A percentile compares a stretch with the other conserved stretches of the same genome.
phyloP scores from a whole-genome alignment of 768 basidiomycete genomes.

The Boletus reticulatus region DNA sequence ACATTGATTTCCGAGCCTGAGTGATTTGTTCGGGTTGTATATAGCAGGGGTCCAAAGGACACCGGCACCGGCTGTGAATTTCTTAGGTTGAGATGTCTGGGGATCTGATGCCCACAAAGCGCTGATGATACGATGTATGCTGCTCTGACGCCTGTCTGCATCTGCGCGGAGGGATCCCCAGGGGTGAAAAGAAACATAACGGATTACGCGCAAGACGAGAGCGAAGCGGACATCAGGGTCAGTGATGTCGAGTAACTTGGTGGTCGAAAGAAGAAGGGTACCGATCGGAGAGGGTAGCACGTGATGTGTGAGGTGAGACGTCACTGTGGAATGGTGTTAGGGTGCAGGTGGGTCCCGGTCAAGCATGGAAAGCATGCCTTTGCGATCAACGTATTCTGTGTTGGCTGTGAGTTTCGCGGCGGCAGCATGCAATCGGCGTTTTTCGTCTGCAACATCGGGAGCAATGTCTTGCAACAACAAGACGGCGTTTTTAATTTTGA shows the following conservation, averaged over 20 bases:
- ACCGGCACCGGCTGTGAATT: slow-evolving; percentile 57
- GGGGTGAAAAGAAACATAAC: slow-evolving; percentile 68
- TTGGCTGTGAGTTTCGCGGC: slow-evolving; percentile 36
- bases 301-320: slow-evolving; percentile 37
- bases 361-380: slow-evolving; percentile 36
- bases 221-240: slow-evolving; percentile 38
- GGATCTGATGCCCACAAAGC: slow-evolving; percentile 45
- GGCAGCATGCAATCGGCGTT: slow-evolving; percentile 38
- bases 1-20: slow-evolving; percentile 18
- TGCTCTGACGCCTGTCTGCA: slow-evolving; percentile 47
- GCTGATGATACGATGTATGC: slow-evolving; percentile 46
- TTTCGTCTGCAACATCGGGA: slow-evolving; percentile 33
- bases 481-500: slow-evolving; percentile 31
- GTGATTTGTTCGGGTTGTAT: slow-evolving; percentile 23
- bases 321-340: slow-evolving; percentile 34
- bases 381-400: slow-evolving; percentile 40
- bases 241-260: slow-evolving; percentile 32
- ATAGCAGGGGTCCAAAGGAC: slow-evolving; percentile 64
- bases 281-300: slow-evolving; percentile 45
- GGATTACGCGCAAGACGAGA: slow-evolving; percentile 55
- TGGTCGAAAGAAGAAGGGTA: slow-evolving; percentile 46
- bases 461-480: slow-evolving; percentile 28
- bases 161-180: slow-evolving; percentile 75
- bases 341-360: neutral
- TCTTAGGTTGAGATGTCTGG: slow-evolving; percentile 16